Evolutionary conservation across 2,329 filamentous ascomycete genomes (phyloP), one percentile per base, ranked within the genome.

Genomic region (Aspergillus versicolor): DNA sequence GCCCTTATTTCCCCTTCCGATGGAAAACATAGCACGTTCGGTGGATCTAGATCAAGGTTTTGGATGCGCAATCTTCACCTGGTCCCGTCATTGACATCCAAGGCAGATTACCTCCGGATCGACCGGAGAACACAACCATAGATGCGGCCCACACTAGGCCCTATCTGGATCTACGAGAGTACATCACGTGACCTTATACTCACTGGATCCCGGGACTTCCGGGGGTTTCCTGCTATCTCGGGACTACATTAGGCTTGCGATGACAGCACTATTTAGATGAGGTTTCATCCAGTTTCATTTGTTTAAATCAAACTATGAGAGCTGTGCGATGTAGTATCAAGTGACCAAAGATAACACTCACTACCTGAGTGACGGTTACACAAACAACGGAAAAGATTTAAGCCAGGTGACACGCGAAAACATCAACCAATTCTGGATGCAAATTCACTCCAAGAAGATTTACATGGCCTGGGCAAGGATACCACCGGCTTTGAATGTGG

Each of bases 381-480:
- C 41, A 54, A 58, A 41, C 47, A 34, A 45, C 42, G 30, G 11
- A 54, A 43, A 51, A 27, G 54, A 37, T 44, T 34, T 42, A 54
- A 49, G 40, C 45, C 47, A 58, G n/a, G 24, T 17, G 37, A 45
- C 17, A 41, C 48, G 32, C 17, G 11, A 51, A 37, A 44, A 38
- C 38, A 13, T 22, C 17, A 46, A 47, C 8, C 19, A 24, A 19
- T 21, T 42, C 34, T 47, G 40, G 38, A 40, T 30, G 30, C 40
- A 54, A 32, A 11, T 34, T 21, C 19, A 32, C 44, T 44, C 45
- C 15, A 5, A 8, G 40, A 13, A 38, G 19, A 38, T 50, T 54
- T 58, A 58, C 56, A 58, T 50, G 13, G 56, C 56, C 41, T 58
- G 56, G 15, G 56, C 56, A 22, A 58, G 56, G 17, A 58, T 58